These are phyloP conservation scores for Anthoceros angustus DNA, from an alignment of 225 moss, liverwort and hornwort species.

Conservation along the genomic window DNA sequence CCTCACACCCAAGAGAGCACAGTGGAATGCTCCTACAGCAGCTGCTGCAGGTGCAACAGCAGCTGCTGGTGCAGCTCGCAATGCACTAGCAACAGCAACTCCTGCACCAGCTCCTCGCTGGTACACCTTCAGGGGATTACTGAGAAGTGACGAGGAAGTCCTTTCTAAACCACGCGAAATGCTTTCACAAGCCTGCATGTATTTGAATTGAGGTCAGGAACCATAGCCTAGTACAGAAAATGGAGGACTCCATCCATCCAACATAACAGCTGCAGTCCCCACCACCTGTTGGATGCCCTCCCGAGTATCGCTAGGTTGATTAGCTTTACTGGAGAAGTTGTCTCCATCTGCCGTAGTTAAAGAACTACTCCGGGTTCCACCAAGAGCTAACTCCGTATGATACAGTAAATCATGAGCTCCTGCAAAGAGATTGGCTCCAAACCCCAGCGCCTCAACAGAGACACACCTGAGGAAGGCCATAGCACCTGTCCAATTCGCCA, in stretches of 20 bases:
- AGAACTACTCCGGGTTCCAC: slow-evolving; percentile 14
- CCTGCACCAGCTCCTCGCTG: slow-evolving; percentile 42
- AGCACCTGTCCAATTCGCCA: slow-evolving; percentile 19
- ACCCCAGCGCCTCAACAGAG: slow-evolving; percentile 36
- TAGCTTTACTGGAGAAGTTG: slow-evolving; percentile 23
- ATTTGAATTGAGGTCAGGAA: background rate
- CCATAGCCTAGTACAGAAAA: too few relatives aligned
- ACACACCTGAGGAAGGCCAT: slow-evolving; percentile 36
- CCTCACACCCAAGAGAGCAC: slow-evolving; percentile 32
- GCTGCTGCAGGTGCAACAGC: slow-evolving; percentile 41
- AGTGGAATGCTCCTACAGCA: slow-evolving; percentile 35
- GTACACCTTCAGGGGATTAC: slow-evolving; percentile 35
- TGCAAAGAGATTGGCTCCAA: slow-evolving; percentile 36
- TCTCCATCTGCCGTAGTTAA: slow-evolving; percentile 19
- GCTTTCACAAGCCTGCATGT: slow-evolving; percentile 28
- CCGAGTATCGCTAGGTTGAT: slow-evolving; percentile 39
- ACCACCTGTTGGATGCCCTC: slow-evolving; percentile 31
- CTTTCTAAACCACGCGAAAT: slow-evolving; percentile 39
- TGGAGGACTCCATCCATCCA: too few relatives aligned
- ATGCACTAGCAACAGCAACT: slow-evolving; percentile 33
- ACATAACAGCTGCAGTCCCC: too few relatives aligned
- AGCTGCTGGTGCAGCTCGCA: slow-evolving; percentile 39
- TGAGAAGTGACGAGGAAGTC: slow-evolving; percentile 31
- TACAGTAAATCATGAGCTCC: slow-evolving; percentile 38
- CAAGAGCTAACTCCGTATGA: slow-evolving; percentile 34